phyloP scores from a whole-genome alignment of 179 eudicot genomes.

The Silene coronaria region DNA sequence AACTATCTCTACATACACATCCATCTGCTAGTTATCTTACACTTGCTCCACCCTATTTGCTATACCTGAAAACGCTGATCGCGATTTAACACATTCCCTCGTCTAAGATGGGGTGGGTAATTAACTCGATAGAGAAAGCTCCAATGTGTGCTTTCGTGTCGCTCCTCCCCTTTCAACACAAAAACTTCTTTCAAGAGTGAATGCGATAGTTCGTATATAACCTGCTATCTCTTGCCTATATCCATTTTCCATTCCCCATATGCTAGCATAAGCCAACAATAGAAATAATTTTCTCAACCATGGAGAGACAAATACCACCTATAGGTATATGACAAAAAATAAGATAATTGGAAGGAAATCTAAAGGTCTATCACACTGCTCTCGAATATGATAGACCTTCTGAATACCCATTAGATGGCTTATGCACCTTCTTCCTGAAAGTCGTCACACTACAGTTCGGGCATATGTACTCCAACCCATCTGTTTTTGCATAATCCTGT shows the following conservation, averaged over 20 bases:
- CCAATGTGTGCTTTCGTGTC: background rate
- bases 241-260: slow-evolving; percentile 9
- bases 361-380: slow-evolving; percentile 27
- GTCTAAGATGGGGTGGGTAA: too few relatives aligned
- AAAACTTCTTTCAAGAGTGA: slow-evolving; percentile 1
- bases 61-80: slow-evolving; percentile 16
- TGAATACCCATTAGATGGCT: slow-evolving; percentile 64
- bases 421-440: slow-evolving; percentile 74
- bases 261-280: slow-evolving; percentile 12
- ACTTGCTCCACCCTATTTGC: slow-evolving; percentile 23
- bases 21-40: slow-evolving; percentile 33
- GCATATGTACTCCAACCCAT: slow-evolving; percentile 94
- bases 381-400: slow-evolving; percentile 36
- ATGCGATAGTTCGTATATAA: slow-evolving; percentile 1
- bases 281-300: slow-evolving; percentile 19
- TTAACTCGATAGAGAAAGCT: background rate
- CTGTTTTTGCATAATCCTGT: slow-evolving; percentile 98
- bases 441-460: slow-evolving; percentile 90
- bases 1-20: slow-evolving; percentile 32
- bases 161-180: background rate
- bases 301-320: slow-evolving; percentile 24
- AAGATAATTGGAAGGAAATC: slow-evolving; percentile 14
- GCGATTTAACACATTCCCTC: background rate
- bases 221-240: slow-evolving; percentile 4
- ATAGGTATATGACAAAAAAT: slow-evolving; percentile 17